Conservation (phyloP, 768 basidiomycete genomes). For the Bullera alba region DNA sequence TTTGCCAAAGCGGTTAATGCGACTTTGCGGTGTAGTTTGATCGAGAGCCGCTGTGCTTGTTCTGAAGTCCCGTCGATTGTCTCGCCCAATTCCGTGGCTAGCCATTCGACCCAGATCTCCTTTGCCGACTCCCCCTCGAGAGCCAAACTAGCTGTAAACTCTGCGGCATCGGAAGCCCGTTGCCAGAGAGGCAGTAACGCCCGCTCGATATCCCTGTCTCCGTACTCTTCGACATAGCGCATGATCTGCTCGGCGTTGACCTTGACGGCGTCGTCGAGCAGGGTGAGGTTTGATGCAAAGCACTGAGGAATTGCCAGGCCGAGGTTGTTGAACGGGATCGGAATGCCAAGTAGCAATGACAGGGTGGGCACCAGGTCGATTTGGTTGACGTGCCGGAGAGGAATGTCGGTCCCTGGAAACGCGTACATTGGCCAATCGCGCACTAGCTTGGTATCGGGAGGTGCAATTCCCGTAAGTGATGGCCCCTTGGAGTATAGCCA, state of each 20-base stretch:
- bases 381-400: slow-evolving; percentile 66
- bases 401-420: slow-evolving; percentile 44
- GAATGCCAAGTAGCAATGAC: slow-evolving; percentile 80
- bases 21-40: slow-evolving; percentile 49
- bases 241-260: slow-evolving; percentile 70
- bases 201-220: slow-evolving; percentile 62
- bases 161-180: slow-evolving; percentile 21
- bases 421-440: slow-evolving; percentile 15
- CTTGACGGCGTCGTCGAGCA: slow-evolving; percentile 57
- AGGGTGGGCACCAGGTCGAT: slow-evolving; percentile 87
- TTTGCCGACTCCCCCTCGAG: background rate
- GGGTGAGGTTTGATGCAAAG: slow-evolving; percentile 50
- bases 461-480: slow-evolving; percentile 47
- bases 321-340: slow-evolving; percentile 92
- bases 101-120: slow-evolving; percentile 2
- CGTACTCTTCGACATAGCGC: slow-evolving; percentile 69
- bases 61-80: background rate
- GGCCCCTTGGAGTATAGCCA: slow-evolving; percentile 87
- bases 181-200: slow-evolving; percentile 53
- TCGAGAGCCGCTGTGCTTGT: slow-evolving; percentile 13
- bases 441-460: background rate
- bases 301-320: slow-evolving; percentile 86
- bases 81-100: background rate
- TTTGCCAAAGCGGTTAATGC: slow-evolving; percentile 58
- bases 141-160: slow-evolving; percentile 3